Percentiles rank a stretch among this genome's conserved stretches.
Evolutionary conservation across 345 rosid species (phyloP).

Genomic region (Microcos paniculata): DNA sequence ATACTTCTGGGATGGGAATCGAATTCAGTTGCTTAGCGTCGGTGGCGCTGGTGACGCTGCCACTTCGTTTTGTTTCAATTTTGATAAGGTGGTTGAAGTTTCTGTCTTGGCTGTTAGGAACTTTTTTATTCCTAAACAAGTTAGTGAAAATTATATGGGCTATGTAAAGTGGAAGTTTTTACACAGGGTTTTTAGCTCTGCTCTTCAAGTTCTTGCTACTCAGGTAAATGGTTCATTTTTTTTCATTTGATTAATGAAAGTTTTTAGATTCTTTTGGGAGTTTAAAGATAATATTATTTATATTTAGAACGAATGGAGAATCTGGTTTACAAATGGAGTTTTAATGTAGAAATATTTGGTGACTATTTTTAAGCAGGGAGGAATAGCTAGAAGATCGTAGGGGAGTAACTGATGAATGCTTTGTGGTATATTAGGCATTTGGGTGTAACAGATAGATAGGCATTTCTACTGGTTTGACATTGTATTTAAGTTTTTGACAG

Average conservation of each 20-base stretch:
- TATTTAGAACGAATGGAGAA: background rate
- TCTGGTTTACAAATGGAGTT: background rate
- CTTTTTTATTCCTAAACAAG: constrained; percentile 79
- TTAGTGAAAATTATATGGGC: constrained; percentile 50
- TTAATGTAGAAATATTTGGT: background rate
- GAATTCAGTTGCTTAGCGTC: constrained; percentile 38
- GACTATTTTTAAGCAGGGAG: background rate
- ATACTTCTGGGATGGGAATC: constrained; percentile 58
- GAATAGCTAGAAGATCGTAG: background rate
- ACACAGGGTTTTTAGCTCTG: constrained; percentile 91
- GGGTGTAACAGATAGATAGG: background rate
- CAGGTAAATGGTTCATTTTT: constrained; percentile 47
- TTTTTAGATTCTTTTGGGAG: background rate
- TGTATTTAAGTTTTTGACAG: background rate
- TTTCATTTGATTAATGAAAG: background rate
- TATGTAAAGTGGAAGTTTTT: constrained; percentile 90
- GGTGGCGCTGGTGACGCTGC: constrained; percentile 47
- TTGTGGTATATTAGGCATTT: background rate
- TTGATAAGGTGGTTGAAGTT: constrained; percentile 35
- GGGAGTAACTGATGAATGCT: background rate
- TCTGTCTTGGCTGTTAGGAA: constrained; percentile 47
- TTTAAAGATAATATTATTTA: background rate
- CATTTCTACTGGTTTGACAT: background rate
- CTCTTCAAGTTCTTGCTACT: constrained; percentile 92
- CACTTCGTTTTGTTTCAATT: constrained; percentile 31